These are phyloP conservation scores for Globomyces pollinis-pini DNA, from an alignment of 192 early-diverging fungal genomes.

Conservation along the genomic window DNA sequence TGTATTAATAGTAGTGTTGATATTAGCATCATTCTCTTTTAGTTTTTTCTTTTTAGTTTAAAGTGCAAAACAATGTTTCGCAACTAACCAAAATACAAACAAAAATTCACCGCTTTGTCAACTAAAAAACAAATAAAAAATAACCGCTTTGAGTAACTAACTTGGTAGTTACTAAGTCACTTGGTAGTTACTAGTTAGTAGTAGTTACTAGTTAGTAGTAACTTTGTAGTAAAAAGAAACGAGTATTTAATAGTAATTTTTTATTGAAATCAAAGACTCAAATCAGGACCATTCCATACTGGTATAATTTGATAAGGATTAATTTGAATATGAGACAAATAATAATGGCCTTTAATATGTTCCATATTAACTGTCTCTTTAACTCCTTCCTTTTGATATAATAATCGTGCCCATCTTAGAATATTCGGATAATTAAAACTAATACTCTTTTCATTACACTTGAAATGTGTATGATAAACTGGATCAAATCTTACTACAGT, in stretches of 20 bases:
- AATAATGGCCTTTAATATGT: constrained; percentile 96
- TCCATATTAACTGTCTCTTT: constrained; percentile 84
- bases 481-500: constrained; percentile 95
- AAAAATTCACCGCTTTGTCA: too few species aligned
- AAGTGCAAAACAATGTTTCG: too few species aligned
- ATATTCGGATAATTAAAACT: constrained; percentile 81
- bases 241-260: background rate
- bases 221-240: too few species aligned
- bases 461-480: constrained; percentile 89
- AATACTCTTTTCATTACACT: constrained; percentile 84
- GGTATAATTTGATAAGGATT: constrained; percentile 84
- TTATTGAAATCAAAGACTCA: background rate
- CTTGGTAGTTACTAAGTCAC: too few species aligned
- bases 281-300: constrained; percentile 27
- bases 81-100: too few species aligned
- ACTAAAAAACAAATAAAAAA: too few species aligned
- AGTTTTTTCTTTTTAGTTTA: too few species aligned
- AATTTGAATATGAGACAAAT: constrained; percentile 81
- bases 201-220: too few species aligned
- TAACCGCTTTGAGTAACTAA: too few species aligned
- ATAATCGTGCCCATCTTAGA: constrained; percentile 68
- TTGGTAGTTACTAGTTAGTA: too few species aligned
- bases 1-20: too few species aligned
- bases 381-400: constrained; percentile 74
- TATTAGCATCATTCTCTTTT: too few species aligned